Evolutionary conservation across 2,329 filamentous ascomycete species (phyloP).

Genomic region (Scedosporium dehoogii): DNA sequence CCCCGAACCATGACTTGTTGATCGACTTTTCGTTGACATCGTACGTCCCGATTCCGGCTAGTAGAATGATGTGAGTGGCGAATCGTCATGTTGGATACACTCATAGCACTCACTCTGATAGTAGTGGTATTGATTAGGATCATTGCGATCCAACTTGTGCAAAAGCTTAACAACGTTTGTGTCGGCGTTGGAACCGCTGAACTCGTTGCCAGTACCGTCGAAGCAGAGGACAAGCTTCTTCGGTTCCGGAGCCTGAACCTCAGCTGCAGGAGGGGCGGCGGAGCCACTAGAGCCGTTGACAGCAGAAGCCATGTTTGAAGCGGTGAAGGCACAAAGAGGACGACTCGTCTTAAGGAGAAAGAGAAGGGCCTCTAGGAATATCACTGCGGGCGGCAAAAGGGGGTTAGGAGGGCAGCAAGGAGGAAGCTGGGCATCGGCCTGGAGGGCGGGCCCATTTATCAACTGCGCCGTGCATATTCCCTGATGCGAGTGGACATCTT

Average conservation of each 20-base stretch:
- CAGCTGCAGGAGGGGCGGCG: neutral
- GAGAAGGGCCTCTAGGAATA: no score
- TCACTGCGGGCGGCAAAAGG: no score
- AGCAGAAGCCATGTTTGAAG: no score
- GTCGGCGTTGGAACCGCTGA: slow-evolving; percentile 35
- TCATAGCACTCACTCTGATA: slow-evolving; percentile 30
- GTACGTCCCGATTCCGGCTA: slow-evolving; percentile 41
- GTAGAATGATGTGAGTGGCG: neutral
- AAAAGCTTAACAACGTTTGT: slow-evolving; percentile 45
- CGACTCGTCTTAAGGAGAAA: no score
- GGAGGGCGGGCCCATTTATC: no score
- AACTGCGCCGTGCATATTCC: no score
- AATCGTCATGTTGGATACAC: rapidly evolving
- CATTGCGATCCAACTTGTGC: slow-evolving; percentile 32
- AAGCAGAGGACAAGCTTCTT: slow-evolving; percentile 38
- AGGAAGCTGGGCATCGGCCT: no score
- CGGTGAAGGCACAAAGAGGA: no score
- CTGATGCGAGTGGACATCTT: no score
- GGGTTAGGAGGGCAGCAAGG: no score
- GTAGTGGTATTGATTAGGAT: slow-evolving; percentile 35
- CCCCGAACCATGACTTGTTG: slow-evolving; percentile 24
- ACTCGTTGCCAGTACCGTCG: slow-evolving; percentile 37
- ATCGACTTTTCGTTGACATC: slow-evolving; percentile 31
- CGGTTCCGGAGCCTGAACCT: slow-evolving; percentile 6
- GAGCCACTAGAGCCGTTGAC: no score